A percentile compares a stretch with the other conserved stretches of the same genome.
Conservation (phyloP, 257 asterid species). For the Paulownia fortunei region DNA sequence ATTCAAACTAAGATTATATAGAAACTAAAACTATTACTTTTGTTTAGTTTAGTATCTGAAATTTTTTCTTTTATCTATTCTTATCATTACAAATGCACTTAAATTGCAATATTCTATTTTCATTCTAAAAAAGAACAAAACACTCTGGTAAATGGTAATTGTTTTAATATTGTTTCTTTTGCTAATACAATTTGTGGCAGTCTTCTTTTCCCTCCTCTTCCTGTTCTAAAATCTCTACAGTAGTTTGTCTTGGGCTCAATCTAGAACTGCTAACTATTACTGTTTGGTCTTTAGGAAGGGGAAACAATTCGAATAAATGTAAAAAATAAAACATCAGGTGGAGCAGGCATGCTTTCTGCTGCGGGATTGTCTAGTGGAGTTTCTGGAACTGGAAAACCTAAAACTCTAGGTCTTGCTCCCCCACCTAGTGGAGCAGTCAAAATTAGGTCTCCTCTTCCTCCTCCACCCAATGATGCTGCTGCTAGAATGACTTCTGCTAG, state of each 20-base stretch:
- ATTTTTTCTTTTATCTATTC: background rate
- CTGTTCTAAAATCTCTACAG: background rate
- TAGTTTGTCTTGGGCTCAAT: background rate
- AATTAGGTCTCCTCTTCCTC: slow-evolving; percentile 91
- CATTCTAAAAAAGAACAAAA: background rate
- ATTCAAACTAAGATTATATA: background rate
- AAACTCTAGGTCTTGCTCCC: slow-evolving; percentile 74
- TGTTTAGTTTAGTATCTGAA: background rate
- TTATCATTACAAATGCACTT: background rate
- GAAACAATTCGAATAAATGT: slow-evolving; percentile 94
- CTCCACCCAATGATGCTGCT: slow-evolving; percentile 85
- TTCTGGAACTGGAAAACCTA: slow-evolving; percentile 62
- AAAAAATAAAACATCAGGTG: slow-evolving; percentile 80
- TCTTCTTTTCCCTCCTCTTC: background rate
- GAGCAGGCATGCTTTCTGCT: slow-evolving; percentile 91
- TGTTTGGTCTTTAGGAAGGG: slow-evolving; percentile 71
- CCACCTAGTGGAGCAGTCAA: slow-evolving; percentile 74
- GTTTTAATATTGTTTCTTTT: background rate
- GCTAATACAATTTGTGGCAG: background rate
- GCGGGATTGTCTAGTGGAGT: slow-evolving; percentile 66
- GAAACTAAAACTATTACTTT: background rate
- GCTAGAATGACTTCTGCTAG: slow-evolving; percentile 50
- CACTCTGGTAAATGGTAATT: background rate
- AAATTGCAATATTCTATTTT: slow-evolving; percentile 10
- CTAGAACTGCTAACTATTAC: slow-evolving; percentile 8